Evolutionary conservation across 2,329 filamentous ascomycete genomes (phyloP).

Genomic region (Myriangium duriaei): DNA sequence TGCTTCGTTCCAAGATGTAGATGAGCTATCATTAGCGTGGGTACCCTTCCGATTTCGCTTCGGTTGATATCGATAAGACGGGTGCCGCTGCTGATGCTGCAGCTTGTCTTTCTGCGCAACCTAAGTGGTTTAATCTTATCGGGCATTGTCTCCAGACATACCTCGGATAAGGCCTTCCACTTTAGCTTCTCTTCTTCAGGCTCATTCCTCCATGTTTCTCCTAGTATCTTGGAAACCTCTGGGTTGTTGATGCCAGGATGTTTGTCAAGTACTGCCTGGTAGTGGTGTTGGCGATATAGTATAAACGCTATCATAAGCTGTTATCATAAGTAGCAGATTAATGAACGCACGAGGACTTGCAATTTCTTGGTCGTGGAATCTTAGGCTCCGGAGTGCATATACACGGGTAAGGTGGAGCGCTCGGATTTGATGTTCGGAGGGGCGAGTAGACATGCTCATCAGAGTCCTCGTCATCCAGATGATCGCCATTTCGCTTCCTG

Average conservation of each 20-base stretch:
- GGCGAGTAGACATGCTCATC: background rate
- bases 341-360: constrained; percentile 37
- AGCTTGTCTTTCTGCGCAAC: constrained; percentile 63
- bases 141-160: constrained; percentile 24
- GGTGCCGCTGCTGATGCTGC: constrained; percentile 79
- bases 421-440: background rate
- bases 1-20: constrained; percentile 25
- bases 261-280: constrained; percentile 65
- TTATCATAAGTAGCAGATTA: constrained; percentile 14
- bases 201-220: constrained; percentile 77
- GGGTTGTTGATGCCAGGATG: constrained; percentile 89
- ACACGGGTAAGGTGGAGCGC: constrained; percentile 47
- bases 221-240: constrained; percentile 94
- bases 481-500: constrained; percentile 21
- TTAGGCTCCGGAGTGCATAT: constrained; percentile 60
- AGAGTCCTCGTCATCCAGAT: constrained; percentile 18
- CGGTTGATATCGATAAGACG: constrained; percentile 88
- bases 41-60: constrained; percentile 31
- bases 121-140: constrained; percentile 7
- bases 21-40: constrained; percentile 18
- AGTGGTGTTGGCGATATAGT: constrained; percentile 86
- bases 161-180: constrained; percentile 84
- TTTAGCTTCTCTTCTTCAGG: constrained; percentile 60
- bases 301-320: constrained; percentile 68
- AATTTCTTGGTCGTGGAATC: constrained; percentile 58